phyloP scores from a whole-genome alignment of 2,329 filamentous ascomycete species.

The Fusarium continuum region DNA sequence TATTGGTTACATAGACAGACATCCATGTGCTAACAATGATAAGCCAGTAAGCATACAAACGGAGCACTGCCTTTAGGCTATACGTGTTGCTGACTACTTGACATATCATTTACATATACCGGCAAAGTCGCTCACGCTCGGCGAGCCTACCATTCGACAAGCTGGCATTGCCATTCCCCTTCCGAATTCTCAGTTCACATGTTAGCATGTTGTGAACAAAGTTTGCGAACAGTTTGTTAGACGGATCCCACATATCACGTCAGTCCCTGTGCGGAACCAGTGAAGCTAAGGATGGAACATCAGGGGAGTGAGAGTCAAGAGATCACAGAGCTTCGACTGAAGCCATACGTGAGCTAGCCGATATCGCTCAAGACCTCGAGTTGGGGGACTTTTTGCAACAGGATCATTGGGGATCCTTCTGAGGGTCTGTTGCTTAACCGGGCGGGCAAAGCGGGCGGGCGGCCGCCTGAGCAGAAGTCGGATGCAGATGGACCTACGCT shows the following conservation, averaged over 20 bases:
- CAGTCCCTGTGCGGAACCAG: background rate
- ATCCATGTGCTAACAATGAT: conserved; percentile 3
- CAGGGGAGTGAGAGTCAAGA: background rate
- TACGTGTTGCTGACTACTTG: conserved; percentile 7
- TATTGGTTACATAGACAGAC: conserved; percentile 16
- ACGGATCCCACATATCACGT: too few species aligned
- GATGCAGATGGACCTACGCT: conserved; percentile 31
- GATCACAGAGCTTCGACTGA: conserved; percentile 1
- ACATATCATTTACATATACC: conserved; percentile 1
- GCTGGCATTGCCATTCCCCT: background rate
- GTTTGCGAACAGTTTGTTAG: background rate
- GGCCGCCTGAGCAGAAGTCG: conserved; percentile 35
- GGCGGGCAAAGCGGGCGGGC: conserved; percentile 35
- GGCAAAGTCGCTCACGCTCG: background rate
- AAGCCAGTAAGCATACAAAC: background rate
- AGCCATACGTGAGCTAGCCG: conserved; percentile 5
- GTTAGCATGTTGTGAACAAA: background rate
- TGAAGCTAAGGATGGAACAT: too few species aligned
- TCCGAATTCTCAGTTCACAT: background rate
- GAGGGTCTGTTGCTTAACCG: conserved; percentile 5
- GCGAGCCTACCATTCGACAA: conserved; percentile 1
- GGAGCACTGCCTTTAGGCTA: background rate
- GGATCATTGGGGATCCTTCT: conserved; percentile 4
- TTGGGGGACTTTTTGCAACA: background rate
- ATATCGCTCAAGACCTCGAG: conserved; percentile 1